phyloP scores from a whole-genome alignment of 805 yeast genomes.

The Scheffersomyces coipomensis region DNA sequence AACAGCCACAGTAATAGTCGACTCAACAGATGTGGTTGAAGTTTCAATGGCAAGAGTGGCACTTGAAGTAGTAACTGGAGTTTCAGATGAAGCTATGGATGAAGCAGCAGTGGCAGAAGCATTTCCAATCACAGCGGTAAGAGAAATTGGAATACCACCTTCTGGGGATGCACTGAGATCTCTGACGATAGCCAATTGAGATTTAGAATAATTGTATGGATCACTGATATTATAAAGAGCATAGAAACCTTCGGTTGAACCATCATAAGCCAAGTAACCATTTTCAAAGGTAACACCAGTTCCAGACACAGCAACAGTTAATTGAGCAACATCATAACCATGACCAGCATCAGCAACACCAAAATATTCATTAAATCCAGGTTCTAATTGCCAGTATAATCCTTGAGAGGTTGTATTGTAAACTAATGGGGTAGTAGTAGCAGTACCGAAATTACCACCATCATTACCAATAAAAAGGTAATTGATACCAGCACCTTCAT shows the following conservation, averaged over 20 bases:
- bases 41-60: background rate
- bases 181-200: constrained; percentile 12
- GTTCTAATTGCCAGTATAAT: too few relatives aligned
- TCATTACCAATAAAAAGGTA: constrained; percentile 30
- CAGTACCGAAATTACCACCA: too few relatives aligned
- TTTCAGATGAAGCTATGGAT: too few relatives aligned
- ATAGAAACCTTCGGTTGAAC: constrained; percentile 17
- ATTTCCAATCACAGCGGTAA: too few relatives aligned
- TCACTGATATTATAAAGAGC: constrained; percentile 27
- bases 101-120: constrained; percentile 10
- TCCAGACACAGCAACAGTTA: constrained; percentile 8
- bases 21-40: constrained; percentile 13
- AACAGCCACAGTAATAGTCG: constrained; percentile 23
- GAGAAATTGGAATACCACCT: constrained; percentile 6
- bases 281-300: constrained; percentile 6
- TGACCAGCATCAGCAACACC: constrained; percentile 2
- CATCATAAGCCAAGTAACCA: constrained; percentile 8
- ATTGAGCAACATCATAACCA: constrained; percentile 10
- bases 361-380: background rate
- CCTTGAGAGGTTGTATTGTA: too few relatives aligned
- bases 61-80: background rate
- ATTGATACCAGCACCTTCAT: constrained; percentile 47
- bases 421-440: too few relatives aligned
- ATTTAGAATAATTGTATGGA: constrained; percentile 25
- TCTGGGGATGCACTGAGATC: background rate